Evolutionary conservation across 129 eudicot species (phyloP), one percentile per base, ranked within the genome.

Genomic region (Calendula officinalis): DNA sequence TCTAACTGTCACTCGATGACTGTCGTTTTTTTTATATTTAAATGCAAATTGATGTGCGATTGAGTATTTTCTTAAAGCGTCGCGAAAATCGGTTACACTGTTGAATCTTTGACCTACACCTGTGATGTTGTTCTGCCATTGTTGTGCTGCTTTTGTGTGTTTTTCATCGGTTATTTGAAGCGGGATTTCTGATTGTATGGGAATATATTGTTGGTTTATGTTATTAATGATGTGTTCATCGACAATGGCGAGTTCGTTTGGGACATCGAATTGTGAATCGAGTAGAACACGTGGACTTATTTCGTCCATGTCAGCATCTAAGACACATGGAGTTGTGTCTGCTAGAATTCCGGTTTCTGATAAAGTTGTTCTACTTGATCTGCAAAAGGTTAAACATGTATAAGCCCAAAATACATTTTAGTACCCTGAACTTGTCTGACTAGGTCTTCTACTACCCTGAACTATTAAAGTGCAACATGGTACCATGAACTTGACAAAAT

Each of bases 341-440:
- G 85, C 34, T 4, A 78, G 88, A 62, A 81, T 57, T 62, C 75
- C 95, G 34, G 83, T 84, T 60, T 88, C 96, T 46, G 99, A 88
- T 62, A 92, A 69, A 27, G 96, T 88, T 40, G 99, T 92, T 79
- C 96, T 85, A 73, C 99, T 92, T 41, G 99, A 88, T 86, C 99
- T 87, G 91, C 81, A 77, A 22, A 22, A 74, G 51, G 67, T 46
- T 67, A 76, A 75, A 75, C 41, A 38, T 32, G 38, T 40, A 27
- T 58, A 43, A 69, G 52, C 1, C 30, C 30, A 22, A 22, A 22
- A 22, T 22, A 22, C 30, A 2, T 22, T 22, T 22, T 22, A 22
- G 30, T 22, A 22, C 30, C 2, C 30, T 22, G 30, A 22, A 22
- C 30, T 22, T 22, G 30, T 22, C 30, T 22, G 30, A 22, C 30